These are phyloP conservation scores for Hypholoma fasciculare DNA, from an alignment of 768 basidiomycete genomes.

Conservation along the genomic window DNA sequence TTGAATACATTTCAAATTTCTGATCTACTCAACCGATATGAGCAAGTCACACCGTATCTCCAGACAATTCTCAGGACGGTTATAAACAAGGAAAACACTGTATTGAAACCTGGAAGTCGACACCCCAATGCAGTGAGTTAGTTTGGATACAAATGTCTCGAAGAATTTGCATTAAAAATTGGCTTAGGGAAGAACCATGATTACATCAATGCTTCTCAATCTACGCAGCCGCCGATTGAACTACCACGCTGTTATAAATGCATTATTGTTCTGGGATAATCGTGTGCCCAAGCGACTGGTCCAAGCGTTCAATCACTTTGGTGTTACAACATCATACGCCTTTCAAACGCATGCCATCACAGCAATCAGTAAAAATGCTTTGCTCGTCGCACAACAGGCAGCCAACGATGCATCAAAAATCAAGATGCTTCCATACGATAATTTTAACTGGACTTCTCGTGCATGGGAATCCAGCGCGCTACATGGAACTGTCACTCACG, in stretches of 20 bases:
- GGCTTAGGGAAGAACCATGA: conserved; percentile 11
- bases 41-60: no score
- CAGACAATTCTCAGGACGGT: no score
- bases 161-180: no score
- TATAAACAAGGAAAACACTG: no score
- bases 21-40: no score
- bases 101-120: background rate
- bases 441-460: conserved; percentile 21
- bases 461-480: conserved; percentile 14
- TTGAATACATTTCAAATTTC: no score
- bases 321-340: conserved; percentile 12
- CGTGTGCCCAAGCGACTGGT: conserved; percentile 14
- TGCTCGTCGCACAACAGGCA: background rate
- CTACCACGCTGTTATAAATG: conserved; percentile 13
- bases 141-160: background rate
- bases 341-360: conserved; percentile 9
- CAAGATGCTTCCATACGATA: conserved; percentile 22
- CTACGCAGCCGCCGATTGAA: conserved; percentile 11
- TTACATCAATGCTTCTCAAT: conserved; percentile 17
- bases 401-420: conserved; percentile 18
- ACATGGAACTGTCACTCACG: conserved; percentile 14
- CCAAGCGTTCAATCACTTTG: conserved; percentile 15
- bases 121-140: background rate
- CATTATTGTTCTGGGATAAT: conserved; percentile 17
- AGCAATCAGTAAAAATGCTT: conserved; percentile 6